Evolutionary conservation across 352 stramenopile species (phyloP).

Genomic region (Phytophthora brassicae): DNA sequence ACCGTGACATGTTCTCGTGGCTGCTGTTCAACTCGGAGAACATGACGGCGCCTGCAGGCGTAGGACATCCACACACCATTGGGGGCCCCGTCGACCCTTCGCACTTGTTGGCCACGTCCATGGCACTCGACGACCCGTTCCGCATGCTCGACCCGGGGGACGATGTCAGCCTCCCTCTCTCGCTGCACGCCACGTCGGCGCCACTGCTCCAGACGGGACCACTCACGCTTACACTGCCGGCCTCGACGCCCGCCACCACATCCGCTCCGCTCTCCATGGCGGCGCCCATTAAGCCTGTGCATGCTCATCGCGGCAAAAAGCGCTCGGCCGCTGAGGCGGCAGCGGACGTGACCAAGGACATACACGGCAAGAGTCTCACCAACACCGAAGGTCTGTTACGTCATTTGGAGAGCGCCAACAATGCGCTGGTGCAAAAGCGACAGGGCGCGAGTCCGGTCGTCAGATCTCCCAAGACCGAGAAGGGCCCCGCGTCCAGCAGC

Average conservation of each 20-base stretch:
- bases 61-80: slow-evolving; percentile 10
- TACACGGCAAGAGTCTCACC: slow-evolving; percentile 42
- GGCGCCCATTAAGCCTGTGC: slow-evolving; percentile 27
- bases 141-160: slow-evolving; percentile 52
- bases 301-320: slow-evolving; percentile 55
- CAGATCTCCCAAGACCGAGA: slow-evolving; percentile 59
- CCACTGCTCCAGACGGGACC: slow-evolving; percentile 30
- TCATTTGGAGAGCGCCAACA: slow-evolving; percentile 75
- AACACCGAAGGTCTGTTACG: slow-evolving; percentile 64
- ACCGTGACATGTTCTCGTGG: slow-evolving; percentile 87
- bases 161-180: slow-evolving; percentile 42
- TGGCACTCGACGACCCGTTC: slow-evolving; percentile 64
- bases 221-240: slow-evolving; percentile 26
- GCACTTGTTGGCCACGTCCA: slow-evolving; percentile 28
- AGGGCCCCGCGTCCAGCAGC: slow-evolving; percentile 45
- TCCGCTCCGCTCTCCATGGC: slow-evolving; percentile 15
- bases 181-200: slow-evolving; percentile 31
- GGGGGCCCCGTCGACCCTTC: slow-evolving; percentile 3
- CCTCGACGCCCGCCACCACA: slow-evolving; percentile 19
- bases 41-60: slow-evolving; percentile 51
- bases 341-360: slow-evolving; percentile 36
- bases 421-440: slow-evolving; percentile 64
- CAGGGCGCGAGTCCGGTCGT: slow-evolving; percentile 23
- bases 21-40: slow-evolving; percentile 87
- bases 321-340: slow-evolving; percentile 39